Evolutionary conservation across 2,329 filamentous ascomycete genomes (phyloP), one percentile per base, ranked within the genome.

Genomic region (Sclerotinia borealis): DNA sequence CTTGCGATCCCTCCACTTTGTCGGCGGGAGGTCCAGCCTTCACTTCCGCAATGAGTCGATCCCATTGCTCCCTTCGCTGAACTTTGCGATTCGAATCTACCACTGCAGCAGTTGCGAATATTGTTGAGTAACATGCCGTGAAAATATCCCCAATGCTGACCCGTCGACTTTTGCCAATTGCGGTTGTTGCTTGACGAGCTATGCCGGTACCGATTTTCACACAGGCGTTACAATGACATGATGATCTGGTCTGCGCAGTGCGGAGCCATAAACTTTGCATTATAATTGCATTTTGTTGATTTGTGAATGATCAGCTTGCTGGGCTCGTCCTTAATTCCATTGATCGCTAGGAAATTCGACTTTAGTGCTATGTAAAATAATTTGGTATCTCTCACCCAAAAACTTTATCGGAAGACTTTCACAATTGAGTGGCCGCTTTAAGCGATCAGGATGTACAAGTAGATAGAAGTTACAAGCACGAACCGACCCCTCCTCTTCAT

Each of bases 181-280:
- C 77, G 47, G 80, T 81, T 50, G 83, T 81, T 61, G 80, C 75
- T 71, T 80, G 81, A 63, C 82, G 80, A 65, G 80, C 77, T 37
- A 49, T 29, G n/a, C 15, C 49, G 65, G 79, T 77, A 63, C 81
- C 73, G 59, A 78, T 77, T 63, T 81, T 80, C 61, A 83, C 76
- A 76, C 86, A 89, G 71, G 83, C 79, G 69, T 82, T 79, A 77
- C 86, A 90, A 76, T 81, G 81, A 77, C 85, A 89, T 70, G 82
- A 80, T 68, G 75, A 75, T 76, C 82, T 83, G 77, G 81, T 81
- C 80, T 83, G 83, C 71, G 82, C 80, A 77, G 85, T 83, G 77
- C 86, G 83, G 75, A 85, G 86, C 86, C 87, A 88, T 69, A 91
- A 74, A 68, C 81, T 80, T 76, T 85, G 85, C 89, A 92, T 92